Conservation (phyloP, 495 filamentous ascomycete species). For the Hypoxylon lenormandii region DNA sequence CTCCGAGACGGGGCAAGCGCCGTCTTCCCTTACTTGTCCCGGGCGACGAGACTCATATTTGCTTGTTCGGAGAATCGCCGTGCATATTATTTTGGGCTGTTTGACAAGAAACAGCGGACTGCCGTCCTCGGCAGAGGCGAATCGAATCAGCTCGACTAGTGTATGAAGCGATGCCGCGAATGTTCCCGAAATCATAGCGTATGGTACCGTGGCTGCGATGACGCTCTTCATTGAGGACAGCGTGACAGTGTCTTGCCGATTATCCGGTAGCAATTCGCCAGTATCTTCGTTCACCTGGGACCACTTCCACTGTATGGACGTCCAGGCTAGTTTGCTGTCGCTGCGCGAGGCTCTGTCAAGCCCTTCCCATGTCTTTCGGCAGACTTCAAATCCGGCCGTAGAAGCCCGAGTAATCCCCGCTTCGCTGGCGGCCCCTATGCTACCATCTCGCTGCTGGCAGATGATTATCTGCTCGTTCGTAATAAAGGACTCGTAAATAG, state of each 20-base stretch:
- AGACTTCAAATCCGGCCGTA: conserved; percentile 9
- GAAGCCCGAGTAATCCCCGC: conserved; percentile 9
- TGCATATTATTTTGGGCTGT: conserved; percentile 9
- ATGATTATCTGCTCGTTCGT: conserved; percentile 13
- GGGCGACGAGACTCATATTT: conserved; percentile 9
- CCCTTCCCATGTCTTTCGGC: conserved; percentile 2
- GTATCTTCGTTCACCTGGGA: conserved; percentile 13
- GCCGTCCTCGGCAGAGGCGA: conserved; percentile 8
- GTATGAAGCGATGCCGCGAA: conserved; percentile 6
- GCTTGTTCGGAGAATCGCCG: conserved; percentile 11
- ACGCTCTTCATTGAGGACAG: conserved; percentile 14
- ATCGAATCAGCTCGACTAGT: conserved; percentile 1
- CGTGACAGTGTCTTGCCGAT: neutral
- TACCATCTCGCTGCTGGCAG: conserved; percentile 9
- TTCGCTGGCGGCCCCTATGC: conserved; percentile 13
- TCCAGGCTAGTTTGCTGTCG: neutral
- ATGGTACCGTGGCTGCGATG: conserved; percentile 5
- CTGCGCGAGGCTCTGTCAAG: neutral
- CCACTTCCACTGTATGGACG: conserved; percentile 11
- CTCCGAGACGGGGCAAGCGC: conserved; percentile 6
- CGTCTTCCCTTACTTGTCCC: conserved; percentile 1
- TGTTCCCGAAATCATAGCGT: conserved; percentile 1
- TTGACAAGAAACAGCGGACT: conserved; percentile 3
- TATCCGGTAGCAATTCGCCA: conserved; percentile 1
- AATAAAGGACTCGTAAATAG: conserved; percentile 10